phyloP scores from a whole-genome alignment of 176 grass and related monocot species.

The Carex myosuroides region DNA sequence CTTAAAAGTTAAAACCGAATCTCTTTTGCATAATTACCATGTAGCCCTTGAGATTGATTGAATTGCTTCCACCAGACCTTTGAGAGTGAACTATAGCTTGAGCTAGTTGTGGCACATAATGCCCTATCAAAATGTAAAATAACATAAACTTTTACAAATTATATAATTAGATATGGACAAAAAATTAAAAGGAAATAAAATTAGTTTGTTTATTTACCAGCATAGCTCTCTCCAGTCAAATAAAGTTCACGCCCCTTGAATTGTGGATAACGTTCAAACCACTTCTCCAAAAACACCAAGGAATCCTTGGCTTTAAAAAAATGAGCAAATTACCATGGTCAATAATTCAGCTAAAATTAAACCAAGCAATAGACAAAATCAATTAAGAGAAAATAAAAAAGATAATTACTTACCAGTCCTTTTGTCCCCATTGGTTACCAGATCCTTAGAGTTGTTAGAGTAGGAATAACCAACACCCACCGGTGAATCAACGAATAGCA shows the following conservation, averaged over 20 bases:
- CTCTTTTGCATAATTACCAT: constrained; percentile 48
- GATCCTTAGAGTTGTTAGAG: constrained; percentile 71
- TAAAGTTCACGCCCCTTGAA: constrained; percentile 84
- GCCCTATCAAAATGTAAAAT: constrained; percentile 47
- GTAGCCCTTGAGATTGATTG: constrained; percentile 92
- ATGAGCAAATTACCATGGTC: constrained; percentile 20
- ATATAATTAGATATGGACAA: background rate
- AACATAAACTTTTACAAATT: background rate
- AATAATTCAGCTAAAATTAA: constrained; percentile 8
- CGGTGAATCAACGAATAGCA: constrained; percentile 92
- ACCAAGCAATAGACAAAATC: background rate
- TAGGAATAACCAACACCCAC: constrained; percentile 98
- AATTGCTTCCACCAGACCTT: constrained; percentile 51
- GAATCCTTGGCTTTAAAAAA: constrained; percentile 65
- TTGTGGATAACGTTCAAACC: constrained; percentile 89
- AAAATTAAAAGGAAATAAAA: constrained; percentile 6
- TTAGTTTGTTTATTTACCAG: constrained; percentile 40
- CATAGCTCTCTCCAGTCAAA: constrained; percentile 90
- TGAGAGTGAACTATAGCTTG: constrained; percentile 82
- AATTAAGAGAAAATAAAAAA: background rate
- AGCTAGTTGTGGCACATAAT: constrained; percentile 94
- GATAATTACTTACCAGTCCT: constrained; percentile 53
- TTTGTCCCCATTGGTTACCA: constrained; percentile 69
- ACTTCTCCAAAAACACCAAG: constrained; percentile 68
- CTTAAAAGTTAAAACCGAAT: background rate